Conservation (phyloP, 169 alveolate genomes). For the Cryptosporidium sp. region DNA sequence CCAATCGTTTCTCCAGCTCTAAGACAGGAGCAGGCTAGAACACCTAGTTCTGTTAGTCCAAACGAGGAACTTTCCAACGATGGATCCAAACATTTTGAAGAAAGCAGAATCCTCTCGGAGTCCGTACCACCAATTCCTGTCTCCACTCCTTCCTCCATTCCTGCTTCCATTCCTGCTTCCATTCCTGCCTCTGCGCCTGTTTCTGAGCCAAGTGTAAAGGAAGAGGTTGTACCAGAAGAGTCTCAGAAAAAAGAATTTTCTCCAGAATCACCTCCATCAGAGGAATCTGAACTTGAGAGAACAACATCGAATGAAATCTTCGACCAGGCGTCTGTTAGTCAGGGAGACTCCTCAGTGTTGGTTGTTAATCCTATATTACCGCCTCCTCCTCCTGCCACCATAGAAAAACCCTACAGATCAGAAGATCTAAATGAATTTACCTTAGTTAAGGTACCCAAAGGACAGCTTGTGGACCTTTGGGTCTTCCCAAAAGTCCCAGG, state of each 20-base stretch:
- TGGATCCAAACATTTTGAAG: neutral
- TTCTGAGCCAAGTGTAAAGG: neutral
- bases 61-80: neutral
- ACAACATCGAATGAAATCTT: constrained; percentile 4
- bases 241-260: neutral
- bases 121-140: neutral
- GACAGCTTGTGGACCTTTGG: constrained; percentile 1
- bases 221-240: neutral
- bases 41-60: neutral
- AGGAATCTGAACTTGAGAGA: neutral
- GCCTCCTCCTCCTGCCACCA: neutral
- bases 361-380: neutral
- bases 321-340: constrained; percentile 8
- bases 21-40: neutral
- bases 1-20: constrained; percentile 27
- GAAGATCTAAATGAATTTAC: constrained; percentile 55
- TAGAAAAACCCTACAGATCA: neutral
- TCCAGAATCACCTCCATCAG: neutral
- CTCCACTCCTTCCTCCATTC: neutral
- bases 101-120: neutral
- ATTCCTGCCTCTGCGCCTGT: neutral
- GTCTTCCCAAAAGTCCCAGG: constrained; percentile 13
- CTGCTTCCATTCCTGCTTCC: neutral
- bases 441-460: constrained; percentile 24
- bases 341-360: neutral